Evolutionary conservation across 805 yeast genomes (phyloP), one percentile per base, ranked within the genome.

Genomic region (Saturnispora diversa): DNA sequence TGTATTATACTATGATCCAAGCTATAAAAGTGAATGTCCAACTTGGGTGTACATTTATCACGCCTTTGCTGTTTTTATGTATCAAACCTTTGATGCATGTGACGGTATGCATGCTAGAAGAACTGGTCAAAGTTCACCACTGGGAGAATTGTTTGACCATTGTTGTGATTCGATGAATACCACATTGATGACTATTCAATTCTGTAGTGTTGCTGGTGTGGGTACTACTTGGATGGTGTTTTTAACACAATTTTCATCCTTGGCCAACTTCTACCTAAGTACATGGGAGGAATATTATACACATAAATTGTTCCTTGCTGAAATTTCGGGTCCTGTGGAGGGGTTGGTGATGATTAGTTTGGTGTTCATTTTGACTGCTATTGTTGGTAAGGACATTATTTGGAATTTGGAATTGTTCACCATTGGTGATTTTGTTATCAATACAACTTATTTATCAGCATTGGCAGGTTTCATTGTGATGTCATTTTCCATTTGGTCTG

Each of bases 261-360:
- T 84, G 39, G 74, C 81, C 46, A 88, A 88, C 60, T 90, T 88
- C 59, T 88, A 87, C 57, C 58, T 84, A 37, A 80, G 94, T 28
- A 88, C 97, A 1, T 88, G 97, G 97, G 97, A 88, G 62, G 96
- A 87, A 57, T 88, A 75, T 59, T 90, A 87, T 56, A 88, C 97
- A 1, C 94, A 86, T 52, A 78, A 77, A 35, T 66, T 88, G 37
- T 88, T 70, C 58, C 65, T 88, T 39, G 77, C 90, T 26, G 78
- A 72, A 46, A 77, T 85, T 52, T 82, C 94, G 11, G 97, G 97
- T 0, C 97, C 97, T 0, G 97, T 90, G 3, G 97, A 88, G 61
- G 97, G 97, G 2, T 84, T 88, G 22, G 56, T 86, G 48, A 68
- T 80, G 62, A 66, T 85, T 39, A 60, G 74, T 17, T 58, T 52